Conservation (phyloP, 441 rosid genomes). For the Jatropha multifida region DNA sequence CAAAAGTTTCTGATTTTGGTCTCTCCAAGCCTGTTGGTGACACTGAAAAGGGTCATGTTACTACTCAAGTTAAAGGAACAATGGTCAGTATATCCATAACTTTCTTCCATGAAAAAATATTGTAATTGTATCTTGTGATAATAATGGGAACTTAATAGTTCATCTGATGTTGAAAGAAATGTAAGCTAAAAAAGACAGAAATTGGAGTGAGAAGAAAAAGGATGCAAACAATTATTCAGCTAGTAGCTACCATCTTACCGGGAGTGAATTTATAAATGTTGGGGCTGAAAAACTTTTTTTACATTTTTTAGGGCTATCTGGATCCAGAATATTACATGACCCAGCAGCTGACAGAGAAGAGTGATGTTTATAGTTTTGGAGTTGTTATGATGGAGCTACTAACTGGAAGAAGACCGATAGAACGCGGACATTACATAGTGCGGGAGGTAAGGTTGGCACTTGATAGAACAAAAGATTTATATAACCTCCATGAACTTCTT, state of each 20-base stretch:
- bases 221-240: too few species aligned
- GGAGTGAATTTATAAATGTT: background rate
- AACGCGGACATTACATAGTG: slow-evolving; percentile 68
- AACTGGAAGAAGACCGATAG: slow-evolving; percentile 61
- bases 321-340: slow-evolving; percentile 95
- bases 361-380: slow-evolving; percentile 90
- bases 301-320: slow-evolving; percentile 54
- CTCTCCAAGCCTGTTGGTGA: slow-evolving; percentile 65
- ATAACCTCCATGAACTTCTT: slow-evolving; percentile 54
- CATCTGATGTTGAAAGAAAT: background rate
- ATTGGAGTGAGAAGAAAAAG: too few species aligned
- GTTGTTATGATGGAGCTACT: slow-evolving; percentile 70
- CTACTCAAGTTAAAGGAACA: slow-evolving; percentile 87
- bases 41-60: slow-evolving; percentile 49
- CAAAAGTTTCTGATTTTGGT: slow-evolving; percentile 88
- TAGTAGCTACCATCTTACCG: background rate
- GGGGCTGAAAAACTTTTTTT: background rate
- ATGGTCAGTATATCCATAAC: slow-evolving; percentile 53
- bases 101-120: background rate
- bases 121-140: background rate
- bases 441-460: slow-evolving; percentile 56
- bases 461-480: slow-evolving; percentile 56
- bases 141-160: background rate
- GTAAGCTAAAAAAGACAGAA: too few species aligned
- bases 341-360: slow-evolving; percentile 82